Conservation (phyloP, 768 basidiomycete species). For the Leccinum ochraceum region DNA sequence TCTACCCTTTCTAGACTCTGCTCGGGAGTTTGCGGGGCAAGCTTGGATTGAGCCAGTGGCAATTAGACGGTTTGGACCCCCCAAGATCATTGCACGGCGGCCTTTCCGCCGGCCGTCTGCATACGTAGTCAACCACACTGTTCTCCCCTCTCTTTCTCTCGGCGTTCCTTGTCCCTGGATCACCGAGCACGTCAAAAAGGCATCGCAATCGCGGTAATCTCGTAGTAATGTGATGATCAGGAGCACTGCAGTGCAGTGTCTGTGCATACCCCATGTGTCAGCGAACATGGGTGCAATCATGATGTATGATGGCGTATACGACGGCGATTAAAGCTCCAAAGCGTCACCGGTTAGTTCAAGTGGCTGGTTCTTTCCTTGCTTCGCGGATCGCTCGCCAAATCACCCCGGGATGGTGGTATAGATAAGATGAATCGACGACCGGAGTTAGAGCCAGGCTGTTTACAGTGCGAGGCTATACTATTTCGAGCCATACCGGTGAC, state of each 20-base stretch:
- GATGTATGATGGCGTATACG: neutral
- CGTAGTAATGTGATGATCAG: conserved; percentile 11
- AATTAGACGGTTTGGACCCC: neutral
- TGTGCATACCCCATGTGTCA: neutral
- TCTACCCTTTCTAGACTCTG: no score
- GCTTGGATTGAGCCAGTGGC: neutral
- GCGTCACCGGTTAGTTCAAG: neutral
- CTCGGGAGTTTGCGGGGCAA: conserved; percentile 4
- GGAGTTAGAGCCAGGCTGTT: neutral
- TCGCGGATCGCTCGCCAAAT: conserved; percentile 20
- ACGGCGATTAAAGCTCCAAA: conserved; percentile 6
- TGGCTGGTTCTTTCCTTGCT: conserved; percentile 17
- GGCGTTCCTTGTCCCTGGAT: conserved; percentile 4
- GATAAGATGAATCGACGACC: neutral
- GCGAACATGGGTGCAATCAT: neutral
- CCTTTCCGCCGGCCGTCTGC: conserved; percentile 6
- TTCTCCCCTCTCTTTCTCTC: conserved; percentile 8
- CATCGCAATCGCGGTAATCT: conserved; percentile 10
- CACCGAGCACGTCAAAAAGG: conserved; percentile 1
- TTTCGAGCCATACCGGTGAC: neutral
- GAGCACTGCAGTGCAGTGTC: neutral
- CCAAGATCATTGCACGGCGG: conserved; percentile 4
- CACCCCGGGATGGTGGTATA: neutral
- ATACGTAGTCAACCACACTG: neutral
- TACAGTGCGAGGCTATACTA: neutral